Conservation (phyloP, 305 asterid genomes). For the Solanum hybrid region DNA sequence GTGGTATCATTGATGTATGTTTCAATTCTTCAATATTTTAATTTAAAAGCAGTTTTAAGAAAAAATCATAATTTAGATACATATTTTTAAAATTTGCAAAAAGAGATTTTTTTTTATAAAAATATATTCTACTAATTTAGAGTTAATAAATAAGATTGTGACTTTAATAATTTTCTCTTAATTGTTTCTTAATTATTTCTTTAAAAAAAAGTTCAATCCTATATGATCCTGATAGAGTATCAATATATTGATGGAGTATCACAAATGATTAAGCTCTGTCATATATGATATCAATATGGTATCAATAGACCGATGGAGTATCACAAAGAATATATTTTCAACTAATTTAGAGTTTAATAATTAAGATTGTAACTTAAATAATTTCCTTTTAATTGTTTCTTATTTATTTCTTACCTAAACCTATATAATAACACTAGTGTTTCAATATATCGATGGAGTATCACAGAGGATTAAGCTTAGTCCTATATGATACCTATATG, state of each 20-base stretch:
- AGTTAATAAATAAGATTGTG: background rate
- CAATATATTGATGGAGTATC: background rate
- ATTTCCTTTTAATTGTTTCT: no score
- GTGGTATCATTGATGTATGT: background rate
- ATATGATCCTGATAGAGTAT: no score
- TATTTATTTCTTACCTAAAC: no score
- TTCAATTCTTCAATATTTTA: no score
- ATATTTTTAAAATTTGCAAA: background rate
- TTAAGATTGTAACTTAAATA: no score
- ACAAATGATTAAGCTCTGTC: background rate
- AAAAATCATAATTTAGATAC: background rate
- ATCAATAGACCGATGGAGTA: no score
- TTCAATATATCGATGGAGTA: background rate
- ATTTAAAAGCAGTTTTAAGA: background rate
- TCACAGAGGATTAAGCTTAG: background rate
- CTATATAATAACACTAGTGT: no score
- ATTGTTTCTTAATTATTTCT: background rate
- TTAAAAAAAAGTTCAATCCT: background rate
- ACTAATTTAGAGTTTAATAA: no score
- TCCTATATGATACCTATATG: background rate
- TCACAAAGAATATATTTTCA: no score
- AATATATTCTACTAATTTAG: background rate
- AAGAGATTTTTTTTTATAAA: no score
- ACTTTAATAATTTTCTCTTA: background rate
- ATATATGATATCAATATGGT: no score